Conservation (phyloP, 805 yeast genomes). For the Pichia heedii region DNA sequence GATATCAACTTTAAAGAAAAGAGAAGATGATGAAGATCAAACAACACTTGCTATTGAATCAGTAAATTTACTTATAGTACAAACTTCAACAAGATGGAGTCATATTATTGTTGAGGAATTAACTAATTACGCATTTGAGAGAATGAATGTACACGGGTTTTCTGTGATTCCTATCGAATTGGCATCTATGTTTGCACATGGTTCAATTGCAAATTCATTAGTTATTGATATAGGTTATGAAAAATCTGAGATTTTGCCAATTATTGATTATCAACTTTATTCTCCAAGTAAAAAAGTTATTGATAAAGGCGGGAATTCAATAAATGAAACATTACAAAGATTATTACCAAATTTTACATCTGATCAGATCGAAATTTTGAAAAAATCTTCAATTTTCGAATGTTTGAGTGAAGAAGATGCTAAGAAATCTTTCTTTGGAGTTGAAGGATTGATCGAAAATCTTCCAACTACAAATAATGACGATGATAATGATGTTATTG, state of each 20-base stretch:
- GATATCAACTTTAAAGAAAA: constrained; percentile 35
- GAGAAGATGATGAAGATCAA: constrained; percentile 8
- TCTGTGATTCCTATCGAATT: constrained; percentile 59
- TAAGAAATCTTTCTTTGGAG: constrained; percentile 51
- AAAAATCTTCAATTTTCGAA: constrained; percentile 69
- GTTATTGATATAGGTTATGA: constrained; percentile 76
- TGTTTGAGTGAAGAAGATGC: constrained; percentile 63
- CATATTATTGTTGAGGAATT: constrained; percentile 56
- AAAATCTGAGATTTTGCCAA: constrained; percentile 69
- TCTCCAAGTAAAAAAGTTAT: constrained; percentile 35
- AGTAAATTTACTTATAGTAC: constrained; percentile 61
- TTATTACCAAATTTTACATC: constrained; percentile 49
- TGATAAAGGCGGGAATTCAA: constrained; percentile 53
- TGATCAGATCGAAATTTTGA: constrained; percentile 64
- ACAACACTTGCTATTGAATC: constrained; percentile 19
- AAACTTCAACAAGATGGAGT: constrained; percentile 60
- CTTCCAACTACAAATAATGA: not conserved
- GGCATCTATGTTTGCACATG: constrained; percentile 67
- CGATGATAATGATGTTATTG: not conserved
- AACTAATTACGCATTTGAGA: constrained; percentile 69
- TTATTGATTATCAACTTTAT: constrained; percentile 62
- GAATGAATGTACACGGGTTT: constrained; percentile 62
- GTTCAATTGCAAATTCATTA: constrained; percentile 51
- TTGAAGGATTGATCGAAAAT: constrained; percentile 34
- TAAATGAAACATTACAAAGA: constrained; percentile 45